Evolutionary conservation across 768 basidiomycete genomes (phyloP).

Genomic region (Lepiota brunneoincarnata): DNA sequence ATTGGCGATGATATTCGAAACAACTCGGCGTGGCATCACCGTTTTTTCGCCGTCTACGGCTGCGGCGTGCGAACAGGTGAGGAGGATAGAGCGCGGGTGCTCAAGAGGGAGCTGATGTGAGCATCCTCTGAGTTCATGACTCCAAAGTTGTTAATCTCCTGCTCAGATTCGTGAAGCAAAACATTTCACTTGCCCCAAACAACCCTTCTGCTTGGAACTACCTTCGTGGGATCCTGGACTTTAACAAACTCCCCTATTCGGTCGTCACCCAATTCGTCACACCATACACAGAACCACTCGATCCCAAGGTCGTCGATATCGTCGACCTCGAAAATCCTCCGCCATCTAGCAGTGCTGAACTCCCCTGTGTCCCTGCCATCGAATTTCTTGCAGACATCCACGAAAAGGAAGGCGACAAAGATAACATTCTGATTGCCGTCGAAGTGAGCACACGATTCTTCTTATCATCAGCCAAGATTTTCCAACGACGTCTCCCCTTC

Average conservation of each 20-base stretch:
- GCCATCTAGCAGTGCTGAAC: constrained; percentile 59
- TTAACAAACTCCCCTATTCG: constrained; percentile 56
- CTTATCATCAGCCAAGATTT: constrained; percentile 3
- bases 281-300: constrained; percentile 51
- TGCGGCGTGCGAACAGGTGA: constrained; percentile 62
- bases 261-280: constrained; percentile 55
- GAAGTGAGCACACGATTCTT: constrained; percentile 34
- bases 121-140: constrained; percentile 12
- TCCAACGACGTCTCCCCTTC: not conserved
- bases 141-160: not conserved
- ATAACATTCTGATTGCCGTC: constrained; percentile 42
- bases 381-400: constrained; percentile 84
- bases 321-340: constrained; percentile 77
- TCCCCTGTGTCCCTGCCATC: constrained; percentile 77
- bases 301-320: constrained; percentile 31
- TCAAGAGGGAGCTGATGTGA: constrained; percentile 74
- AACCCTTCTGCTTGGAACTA: constrained; percentile 98
- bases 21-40: constrained; percentile 97
- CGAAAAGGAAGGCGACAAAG: constrained; percentile 52
- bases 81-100: constrained; percentile 54
- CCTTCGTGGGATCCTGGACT: constrained; percentile 78
- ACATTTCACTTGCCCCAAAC: constrained; percentile 84
- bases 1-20: constrained; percentile 80
- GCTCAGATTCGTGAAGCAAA: constrained; percentile 73
- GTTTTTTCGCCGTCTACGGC: constrained; percentile 84